phyloP scores from a whole-genome alignment of 345 rosid species.

The Brassica juncea region DNA sequence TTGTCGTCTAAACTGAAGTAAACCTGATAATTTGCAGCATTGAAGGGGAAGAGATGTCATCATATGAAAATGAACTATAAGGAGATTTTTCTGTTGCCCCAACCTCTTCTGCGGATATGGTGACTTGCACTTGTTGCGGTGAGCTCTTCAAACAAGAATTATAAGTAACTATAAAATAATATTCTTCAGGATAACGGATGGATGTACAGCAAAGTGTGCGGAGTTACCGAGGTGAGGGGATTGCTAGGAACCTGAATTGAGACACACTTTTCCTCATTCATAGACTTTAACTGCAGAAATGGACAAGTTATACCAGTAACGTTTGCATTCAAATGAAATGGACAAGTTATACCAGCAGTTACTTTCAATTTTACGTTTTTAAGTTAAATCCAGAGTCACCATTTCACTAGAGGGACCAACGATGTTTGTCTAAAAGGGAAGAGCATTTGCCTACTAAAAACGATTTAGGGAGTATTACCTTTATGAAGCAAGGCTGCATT shows the following conservation, averaged over 20 bases:
- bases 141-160: conserved; percentile 53
- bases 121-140: conserved; percentile 62
- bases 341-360: conserved; percentile 22
- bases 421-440: neutral
- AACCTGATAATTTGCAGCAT: conserved; percentile 76
- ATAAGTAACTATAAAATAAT: conserved; percentile 5
- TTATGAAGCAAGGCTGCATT: conserved; percentile 75
- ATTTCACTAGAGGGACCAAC: conserved; percentile 10
- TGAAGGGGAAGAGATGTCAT: conserved; percentile 71
- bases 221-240: conserved; percentile 58
- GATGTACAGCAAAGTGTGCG: conserved; percentile 37
- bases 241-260: conserved; percentile 66
- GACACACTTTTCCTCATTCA: conserved; percentile 66
- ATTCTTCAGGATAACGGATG: conserved; percentile 4
- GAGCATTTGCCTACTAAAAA: neutral
- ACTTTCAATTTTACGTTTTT: conserved; percentile 13
- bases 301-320: conserved; percentile 23
- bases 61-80: conserved; percentile 64
- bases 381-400: conserved; percentile 9
- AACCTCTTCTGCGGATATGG: conserved; percentile 83
- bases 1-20: conserved; percentile 44
- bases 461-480: conserved; percentile 50
- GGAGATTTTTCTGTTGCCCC: conserved; percentile 85
- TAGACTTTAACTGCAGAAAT: conserved; percentile 60
- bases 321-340: conserved; percentile 1